These are phyloP conservation scores for Umbelopsis ramanniana DNA, from an alignment of 192 early-diverging fungal species.

Conservation along the genomic window DNA sequence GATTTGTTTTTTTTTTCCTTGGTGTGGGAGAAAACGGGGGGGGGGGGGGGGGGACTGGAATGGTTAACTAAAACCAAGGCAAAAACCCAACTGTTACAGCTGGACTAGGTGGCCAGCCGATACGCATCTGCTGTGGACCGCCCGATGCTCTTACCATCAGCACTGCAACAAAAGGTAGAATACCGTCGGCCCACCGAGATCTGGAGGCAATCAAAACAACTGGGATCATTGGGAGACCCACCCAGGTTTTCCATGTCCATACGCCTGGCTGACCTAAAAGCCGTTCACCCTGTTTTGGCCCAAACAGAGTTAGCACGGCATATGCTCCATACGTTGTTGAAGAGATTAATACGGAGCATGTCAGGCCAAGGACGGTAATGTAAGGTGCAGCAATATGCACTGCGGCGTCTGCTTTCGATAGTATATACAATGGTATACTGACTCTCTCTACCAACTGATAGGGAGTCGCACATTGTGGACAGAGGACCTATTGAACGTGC, in stretches of 20 bases:
- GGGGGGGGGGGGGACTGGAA: no score
- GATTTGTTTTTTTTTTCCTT: no score
- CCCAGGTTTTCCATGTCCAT: constrained; percentile 69
- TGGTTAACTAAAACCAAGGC: constrained; percentile 54
- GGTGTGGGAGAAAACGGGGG: no score
- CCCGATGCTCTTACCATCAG: constrained; percentile 51
- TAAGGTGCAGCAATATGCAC: constrained; percentile 67
- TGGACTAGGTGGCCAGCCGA: constrained; percentile 65
- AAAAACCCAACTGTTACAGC: constrained; percentile 62
- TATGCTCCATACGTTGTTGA: constrained; percentile 73
- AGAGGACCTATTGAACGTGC: constrained; percentile 55
- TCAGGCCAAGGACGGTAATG: constrained; percentile 61
- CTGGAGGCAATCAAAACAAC: constrained; percentile 65
- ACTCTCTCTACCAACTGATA: constrained; percentile 63
- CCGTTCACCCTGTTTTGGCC: constrained; percentile 60
- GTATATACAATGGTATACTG: constrained; percentile 52
- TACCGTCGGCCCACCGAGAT: constrained; percentile 56
- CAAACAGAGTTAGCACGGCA: constrained; percentile 69
- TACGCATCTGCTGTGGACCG: constrained; percentile 51
- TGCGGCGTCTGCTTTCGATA: constrained; percentile 54
- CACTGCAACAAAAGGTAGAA: constrained; percentile 67
- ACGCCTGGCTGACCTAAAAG: constrained; percentile 56
- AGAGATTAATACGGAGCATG: constrained; percentile 64
- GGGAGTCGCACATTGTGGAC: constrained; percentile 70
- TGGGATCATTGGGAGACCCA: constrained; percentile 55